Evolutionary conservation across 768 basidiomycete species (phyloP), one percentile per base, ranked within the genome.

Genomic region (Agaricus blazei): DNA sequence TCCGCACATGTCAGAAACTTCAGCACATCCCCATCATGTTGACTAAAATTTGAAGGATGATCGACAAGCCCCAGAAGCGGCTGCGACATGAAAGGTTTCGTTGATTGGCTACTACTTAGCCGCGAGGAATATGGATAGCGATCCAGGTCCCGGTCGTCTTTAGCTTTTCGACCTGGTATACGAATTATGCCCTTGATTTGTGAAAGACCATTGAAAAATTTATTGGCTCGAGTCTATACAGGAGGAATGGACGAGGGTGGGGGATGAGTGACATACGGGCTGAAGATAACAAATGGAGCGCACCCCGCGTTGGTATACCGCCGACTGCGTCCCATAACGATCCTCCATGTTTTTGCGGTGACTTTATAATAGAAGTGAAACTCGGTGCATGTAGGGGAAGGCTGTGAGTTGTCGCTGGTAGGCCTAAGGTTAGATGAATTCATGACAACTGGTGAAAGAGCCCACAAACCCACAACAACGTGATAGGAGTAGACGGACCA

Each of bases 71-170:
- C 67, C 3, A 76, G 69, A 51, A 69, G 62, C 1, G 77, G 75
- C 51, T 78, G 76, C 9, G 76, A 76, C 74, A 76, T 76, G 64
- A 72, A 78, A 6, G 75, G 75, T 57, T 77, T 79, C 34, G 64
- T 23, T 14, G 48, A 46, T 7, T 45, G 37, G 47, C 40, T 51
- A n/a, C 45, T 48, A n/a, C 26, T 23, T 27, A 58, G 52, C 34
- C 51, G 53, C 38, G 55, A 54, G 34, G 60, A 38, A 56, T 62
- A 64, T 12, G 58, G 64, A 41, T 64, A 47, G 46, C 64, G 34
- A 36, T 50, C 41, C 14, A 64, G n/a, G 19, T 59, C 56, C 34
- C 52, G 50, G 19, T 62, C 59, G 60, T 70, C 65, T 57, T 61
- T 67, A 15, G 64, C 45, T 56, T 63, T 70, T 45, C 63, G 67